A percentile compares a stretch with the other conserved stretches of the same genome.
Conservation (phyloP, 768 basidiomycete genomes). For the Boletellus emodensis region DNA sequence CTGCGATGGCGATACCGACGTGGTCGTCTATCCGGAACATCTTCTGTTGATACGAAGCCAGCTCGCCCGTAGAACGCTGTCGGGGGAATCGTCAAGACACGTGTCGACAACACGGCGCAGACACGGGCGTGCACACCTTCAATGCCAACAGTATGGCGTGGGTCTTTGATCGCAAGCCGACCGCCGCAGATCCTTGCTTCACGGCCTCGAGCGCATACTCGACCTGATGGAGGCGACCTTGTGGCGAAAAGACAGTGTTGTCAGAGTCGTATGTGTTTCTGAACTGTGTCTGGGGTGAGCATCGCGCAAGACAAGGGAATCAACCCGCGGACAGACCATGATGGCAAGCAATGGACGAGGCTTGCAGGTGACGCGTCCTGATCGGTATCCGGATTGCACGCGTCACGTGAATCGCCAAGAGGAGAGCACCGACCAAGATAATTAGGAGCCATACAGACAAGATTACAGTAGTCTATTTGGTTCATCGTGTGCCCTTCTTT, state of each 20-base stretch:
- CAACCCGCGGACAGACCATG: slow-evolving; percentile 27
- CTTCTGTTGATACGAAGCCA: slow-evolving; percentile 99
- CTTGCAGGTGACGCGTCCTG: slow-evolving; percentile 33
- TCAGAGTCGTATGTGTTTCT: slow-evolving; percentile 98
- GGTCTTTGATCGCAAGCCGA: slow-evolving; percentile 92
- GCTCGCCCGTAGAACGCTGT: slow-evolving; percentile 96
- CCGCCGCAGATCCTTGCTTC: slow-evolving; percentile 99
- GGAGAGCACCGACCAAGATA: background rate
- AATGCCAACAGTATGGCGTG: slow-evolving; percentile 90
- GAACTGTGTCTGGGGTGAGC: slow-evolving; percentile 48
- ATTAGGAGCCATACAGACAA: slow-evolving; percentile 6
- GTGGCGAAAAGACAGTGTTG: slow-evolving; percentile 95
- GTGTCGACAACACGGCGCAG: background rate
- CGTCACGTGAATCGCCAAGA: slow-evolving; percentile 22
- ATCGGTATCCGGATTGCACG: slow-evolving; percentile 10
- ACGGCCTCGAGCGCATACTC: slow-evolving; percentile 99
- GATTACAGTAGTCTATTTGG: slow-evolving; percentile 7
- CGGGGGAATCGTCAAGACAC: slow-evolving; percentile 4
- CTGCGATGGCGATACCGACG: slow-evolving; percentile 98
- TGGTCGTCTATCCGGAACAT: slow-evolving; percentile 99
- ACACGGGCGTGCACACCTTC: slow-evolving; percentile 54
- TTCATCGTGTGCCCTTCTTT: slow-evolving; percentile 63
- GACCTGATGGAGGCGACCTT: slow-evolving; percentile 95
- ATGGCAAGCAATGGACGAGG: slow-evolving; percentile 12
- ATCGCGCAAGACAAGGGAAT: background rate